A percentile compares a stretch with the other conserved stretches of the same genome.
Evolutionary conservation across 1,284 basidiomycete species (phyloP).

Genomic region (Ustilago tritici): DNA sequence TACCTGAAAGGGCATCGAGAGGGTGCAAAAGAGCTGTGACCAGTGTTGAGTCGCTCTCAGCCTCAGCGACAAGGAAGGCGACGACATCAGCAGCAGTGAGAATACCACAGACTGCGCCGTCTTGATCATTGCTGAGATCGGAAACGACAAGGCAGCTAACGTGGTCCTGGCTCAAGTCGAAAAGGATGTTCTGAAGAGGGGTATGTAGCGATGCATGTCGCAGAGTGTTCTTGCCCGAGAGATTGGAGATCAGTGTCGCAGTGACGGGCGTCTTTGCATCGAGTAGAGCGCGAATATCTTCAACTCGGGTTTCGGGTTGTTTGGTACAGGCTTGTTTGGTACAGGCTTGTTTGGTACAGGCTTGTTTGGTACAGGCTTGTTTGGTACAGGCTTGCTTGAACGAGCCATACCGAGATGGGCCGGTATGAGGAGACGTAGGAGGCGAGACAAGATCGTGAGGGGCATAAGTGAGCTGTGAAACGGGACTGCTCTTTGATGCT

Average conservation of each 20-base stretch:
- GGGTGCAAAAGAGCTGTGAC: slow-evolving; percentile 18
- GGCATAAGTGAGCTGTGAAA: background rate
- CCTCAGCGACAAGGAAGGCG: slow-evolving; percentile 32
- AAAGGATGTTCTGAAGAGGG: slow-evolving; percentile 20
- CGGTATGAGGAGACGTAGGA: slow-evolving; percentile 30
- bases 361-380: too few relatives aligned
- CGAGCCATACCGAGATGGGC: background rate
- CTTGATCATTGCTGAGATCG: slow-evolving; percentile 7
- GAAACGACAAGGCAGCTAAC: slow-evolving; percentile 34
- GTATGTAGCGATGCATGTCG: slow-evolving; percentile 25
- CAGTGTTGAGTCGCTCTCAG: slow-evolving; percentile 22
- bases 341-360: background rate
- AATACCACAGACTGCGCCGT: slow-evolving; percentile 40
- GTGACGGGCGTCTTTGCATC: slow-evolving; percentile 14
- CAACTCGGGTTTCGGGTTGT: background rate
- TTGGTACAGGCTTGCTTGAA: background rate
- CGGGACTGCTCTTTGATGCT: background rate
- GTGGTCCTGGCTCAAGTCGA: slow-evolving; percentile 22
- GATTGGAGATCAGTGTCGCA: slow-evolving; percentile 35
- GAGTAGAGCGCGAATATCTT: slow-evolving; percentile 16
- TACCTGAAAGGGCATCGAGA: slow-evolving; percentile 19
- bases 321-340: background rate
- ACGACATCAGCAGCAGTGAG: slow-evolving; percentile 37
- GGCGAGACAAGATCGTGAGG: slow-evolving; percentile 27
- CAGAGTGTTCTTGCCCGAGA: slow-evolving; percentile 29